Evolutionary conservation across 177 flowering plant species (phyloP).

Genomic region (Vitis hybrid): DNA sequence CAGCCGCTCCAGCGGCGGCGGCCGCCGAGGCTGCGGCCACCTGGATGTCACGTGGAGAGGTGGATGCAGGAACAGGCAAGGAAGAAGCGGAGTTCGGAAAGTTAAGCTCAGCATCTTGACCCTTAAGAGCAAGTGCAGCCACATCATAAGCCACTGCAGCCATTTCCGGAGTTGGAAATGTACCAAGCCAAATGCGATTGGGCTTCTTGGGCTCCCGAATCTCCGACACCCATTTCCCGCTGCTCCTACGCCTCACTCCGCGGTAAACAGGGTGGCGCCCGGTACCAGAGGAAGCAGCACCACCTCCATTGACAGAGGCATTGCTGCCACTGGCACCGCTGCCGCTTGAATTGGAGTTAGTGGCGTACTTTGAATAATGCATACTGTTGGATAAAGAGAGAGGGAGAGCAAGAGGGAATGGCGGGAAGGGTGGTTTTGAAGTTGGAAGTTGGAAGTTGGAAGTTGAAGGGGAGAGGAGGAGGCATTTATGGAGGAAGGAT

Average conservation of each 20-base stretch:
- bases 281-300: not conserved
- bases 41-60: conserved; percentile 63
- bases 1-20: conserved; percentile 58
- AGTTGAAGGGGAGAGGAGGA: conserved; percentile 9
- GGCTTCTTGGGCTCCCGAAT: conserved; percentile 66
- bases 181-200: conserved; percentile 71
- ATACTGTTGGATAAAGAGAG: not conserved
- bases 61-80: conserved; percentile 59
- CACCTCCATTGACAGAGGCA: not conserved
- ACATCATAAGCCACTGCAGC: conserved; percentile 79
- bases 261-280: conserved; percentile 44
- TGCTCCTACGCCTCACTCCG: conserved; percentile 56
- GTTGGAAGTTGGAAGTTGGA: conserved; percentile 1
- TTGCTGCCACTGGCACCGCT: conserved; percentile 2
- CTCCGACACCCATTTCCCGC: conserved; percentile 76
- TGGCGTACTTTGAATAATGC: conserved; percentile 14
- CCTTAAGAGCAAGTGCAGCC: conserved; percentile 70
- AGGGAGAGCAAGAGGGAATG: not conserved
- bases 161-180: conserved; percentile 70
- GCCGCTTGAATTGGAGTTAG: conserved; percentile 3
- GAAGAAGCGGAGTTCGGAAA: conserved; percentile 58
- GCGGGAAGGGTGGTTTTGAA: conserved; percentile 20
- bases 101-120: conserved; percentile 59
- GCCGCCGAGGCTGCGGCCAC: conserved; percentile 67
- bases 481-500: conserved; percentile 31